Base-by-base conservation (phyloP, 768 basidiomycete species). In the Tulasnella sp. region DNA sequence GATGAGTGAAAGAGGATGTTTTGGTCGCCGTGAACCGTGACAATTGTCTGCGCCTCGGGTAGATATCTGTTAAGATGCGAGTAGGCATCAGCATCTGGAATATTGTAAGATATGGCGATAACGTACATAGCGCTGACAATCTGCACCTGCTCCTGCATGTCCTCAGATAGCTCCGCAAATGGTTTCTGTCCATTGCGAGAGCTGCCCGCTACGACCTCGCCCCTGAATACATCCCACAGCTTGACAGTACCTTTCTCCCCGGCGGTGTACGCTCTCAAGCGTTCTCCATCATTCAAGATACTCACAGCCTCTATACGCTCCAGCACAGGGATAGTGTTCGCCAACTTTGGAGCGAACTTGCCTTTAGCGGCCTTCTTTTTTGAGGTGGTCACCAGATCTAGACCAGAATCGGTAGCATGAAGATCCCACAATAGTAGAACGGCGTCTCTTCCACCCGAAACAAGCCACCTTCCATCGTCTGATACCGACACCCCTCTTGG, bases 341-440 rank as follows among this genome's bases (percentile, higher is more conserved):
- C 75, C 11, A 92, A 74, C 25, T 71, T 76, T 2, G 87, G 87
- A 11, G 31, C 34, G 22, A 29, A 62, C 17, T 41, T 27, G 15
- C 56, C 29, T 19, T 21, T 29, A 10, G 62, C 63, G 11, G 49
- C 61, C 43, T 29, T 57, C 22, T 63, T 31, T 53, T 65, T 53
- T 30, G 66, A 63, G 63, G 25, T 70, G 11, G 62, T 34, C 21
- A n/a, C 21, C 19, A 31, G 51, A 17, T 38, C 21, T 11, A 24
- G 30, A 63, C 5, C 59, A 57, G 21, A 63, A 60, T 57, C 25
- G 58, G 60, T 24, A 65, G 64, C 49, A 72, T 70, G 9, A 73
- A 96, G 74, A 66, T 98, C 88, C 96, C 96, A 99, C 1, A 99
- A 75, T 50, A 97, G 72, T 19, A 91, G 86, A 1, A 98, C 92